Evolutionary conservation across 2,329 filamentous ascomycete genomes (phyloP).

Genomic region (Penicillium sp.): DNA sequence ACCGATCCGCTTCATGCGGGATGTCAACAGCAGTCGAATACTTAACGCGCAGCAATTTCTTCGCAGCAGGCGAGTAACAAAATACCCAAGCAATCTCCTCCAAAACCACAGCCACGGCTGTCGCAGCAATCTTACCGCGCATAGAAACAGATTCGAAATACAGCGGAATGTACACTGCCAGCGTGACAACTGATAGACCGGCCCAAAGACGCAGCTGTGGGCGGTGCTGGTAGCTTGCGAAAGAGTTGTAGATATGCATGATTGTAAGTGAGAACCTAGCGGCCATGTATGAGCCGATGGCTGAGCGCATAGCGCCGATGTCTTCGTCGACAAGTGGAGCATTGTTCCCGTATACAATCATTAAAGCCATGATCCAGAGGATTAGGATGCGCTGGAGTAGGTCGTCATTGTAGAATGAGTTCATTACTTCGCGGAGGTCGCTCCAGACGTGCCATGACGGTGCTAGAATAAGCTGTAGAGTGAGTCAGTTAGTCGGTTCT

Average conservation of each 20-base stretch:
- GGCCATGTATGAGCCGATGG: conserved; percentile 49
- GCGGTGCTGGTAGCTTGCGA: conserved; percentile 51
- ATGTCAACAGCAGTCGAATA: conserved; percentile 54
- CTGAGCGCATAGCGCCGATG: conserved; percentile 46
- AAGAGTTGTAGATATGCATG: conserved; percentile 44
- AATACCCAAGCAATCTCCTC: conserved; percentile 49
- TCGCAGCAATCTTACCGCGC: conserved; percentile 43
- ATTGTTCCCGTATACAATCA: conserved; percentile 53
- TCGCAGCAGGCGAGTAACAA: conserved; percentile 47
- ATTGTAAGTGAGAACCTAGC: conserved; percentile 44
- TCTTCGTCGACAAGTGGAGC: conserved; percentile 46
- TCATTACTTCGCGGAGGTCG: conserved; percentile 54
- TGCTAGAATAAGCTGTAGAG: conserved; percentile 44
- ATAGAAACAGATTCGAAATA: conserved; percentile 46
- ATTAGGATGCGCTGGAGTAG: conserved; percentile 49
- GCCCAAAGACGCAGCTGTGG: conserved; percentile 48
- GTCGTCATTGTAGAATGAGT: conserved; percentile 55
- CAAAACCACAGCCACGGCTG: conserved; percentile 44
- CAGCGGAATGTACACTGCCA: conserved; percentile 47
- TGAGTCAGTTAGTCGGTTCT: not conserved
- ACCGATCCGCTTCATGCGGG: conserved; percentile 51
- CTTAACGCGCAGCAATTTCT: conserved; percentile 42
- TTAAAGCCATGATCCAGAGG: conserved; percentile 53
- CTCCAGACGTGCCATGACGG: conserved; percentile 54
- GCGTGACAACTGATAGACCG: conserved; percentile 41